Conservation (phyloP, 352 stramenopile species). For the Globisporangium barbulae region DNA sequence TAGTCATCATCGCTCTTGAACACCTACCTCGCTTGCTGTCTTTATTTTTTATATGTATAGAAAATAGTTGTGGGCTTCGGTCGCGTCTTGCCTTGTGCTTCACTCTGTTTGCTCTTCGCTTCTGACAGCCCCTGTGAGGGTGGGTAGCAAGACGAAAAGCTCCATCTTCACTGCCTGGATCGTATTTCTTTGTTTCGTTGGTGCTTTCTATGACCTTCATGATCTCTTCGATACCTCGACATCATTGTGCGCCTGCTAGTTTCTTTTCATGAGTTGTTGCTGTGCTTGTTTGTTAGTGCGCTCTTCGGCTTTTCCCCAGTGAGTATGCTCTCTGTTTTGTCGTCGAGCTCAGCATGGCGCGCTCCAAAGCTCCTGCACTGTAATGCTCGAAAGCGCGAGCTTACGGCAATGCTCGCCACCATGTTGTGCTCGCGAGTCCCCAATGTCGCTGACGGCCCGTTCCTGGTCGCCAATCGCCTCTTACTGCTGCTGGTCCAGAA, state of each 20-base stretch:
- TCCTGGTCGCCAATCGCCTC: background rate
- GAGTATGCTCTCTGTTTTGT: constrained; percentile 3
- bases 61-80: constrained; percentile 16
- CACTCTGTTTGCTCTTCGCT: background rate
- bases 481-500: constrained; percentile 53
- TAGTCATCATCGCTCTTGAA: background rate
- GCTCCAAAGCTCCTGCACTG: too few relatives aligned
- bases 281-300: too few relatives aligned
- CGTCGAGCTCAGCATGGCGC: too few relatives aligned
- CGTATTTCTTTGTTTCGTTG: background rate
- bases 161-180: too few relatives aligned
- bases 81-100: constrained; percentile 8
- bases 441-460: background rate
- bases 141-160: too few relatives aligned
- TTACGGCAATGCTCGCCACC: background rate
- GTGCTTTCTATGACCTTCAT: background rate
- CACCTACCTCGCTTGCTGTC: background rate
- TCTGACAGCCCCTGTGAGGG: too few relatives aligned
- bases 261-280: too few relatives aligned
- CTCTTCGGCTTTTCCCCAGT: too few relatives aligned
- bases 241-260: too few relatives aligned
- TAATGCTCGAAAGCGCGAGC: too few relatives aligned
- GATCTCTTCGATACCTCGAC: too few relatives aligned
- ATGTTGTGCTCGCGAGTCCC: background rate
- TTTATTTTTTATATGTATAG: constrained; percentile 22